A percentile compares a stretch with the other conserved stretches of the same genome.
These are phyloP conservation scores for Opeltia flavorubescens DNA, from an alignment of 495 filamentous ascomycete species.

Conservation along the genomic window DNA sequence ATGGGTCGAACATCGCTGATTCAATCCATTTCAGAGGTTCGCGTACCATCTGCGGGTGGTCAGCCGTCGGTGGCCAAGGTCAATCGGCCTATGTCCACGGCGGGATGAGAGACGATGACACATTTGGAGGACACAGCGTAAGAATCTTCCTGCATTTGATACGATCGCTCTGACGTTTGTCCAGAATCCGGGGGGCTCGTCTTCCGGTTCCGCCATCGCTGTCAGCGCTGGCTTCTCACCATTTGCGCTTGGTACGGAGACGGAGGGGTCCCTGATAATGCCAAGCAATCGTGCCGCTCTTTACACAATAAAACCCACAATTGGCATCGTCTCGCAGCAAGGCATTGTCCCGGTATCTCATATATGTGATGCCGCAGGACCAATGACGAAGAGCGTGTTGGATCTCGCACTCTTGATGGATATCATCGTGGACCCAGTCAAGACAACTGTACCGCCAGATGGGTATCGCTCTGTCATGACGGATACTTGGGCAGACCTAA, in stretches of 20 bases:
- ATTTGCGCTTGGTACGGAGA: slow-evolving; percentile 29
- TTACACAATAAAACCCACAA: slow-evolving; percentile 23
- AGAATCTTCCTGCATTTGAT: neutral
- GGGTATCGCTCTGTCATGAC: neutral
- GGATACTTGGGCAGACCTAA: slow-evolving; percentile 12
- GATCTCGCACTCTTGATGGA: slow-evolving; percentile 18
- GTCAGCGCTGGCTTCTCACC: slow-evolving; percentile 27
- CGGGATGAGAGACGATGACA: neutral
- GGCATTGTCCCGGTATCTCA: slow-evolving; percentile 14
- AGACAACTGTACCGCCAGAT: neutral
- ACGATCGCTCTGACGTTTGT: no score
- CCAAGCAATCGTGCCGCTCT: slow-evolving; percentile 25
- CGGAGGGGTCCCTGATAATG: slow-evolving; percentile 25
- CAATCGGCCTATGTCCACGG: neutral
- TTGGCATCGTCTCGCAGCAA: slow-evolving; percentile 13
- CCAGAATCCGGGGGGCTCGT: slow-evolving; percentile 31
- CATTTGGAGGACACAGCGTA: neutral
- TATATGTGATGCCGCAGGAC: slow-evolving; percentile 20
- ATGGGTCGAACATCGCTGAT: no score
- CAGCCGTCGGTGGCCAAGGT: neutral
- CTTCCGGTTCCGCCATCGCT: slow-evolving; percentile 30
- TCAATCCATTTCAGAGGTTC: no score
- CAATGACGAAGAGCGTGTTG: slow-evolving; percentile 20
- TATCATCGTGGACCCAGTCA: slow-evolving; percentile 4
- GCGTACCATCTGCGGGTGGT: no score